These are phyloP conservation scores for Penicillium paradoxum DNA, from an alignment of 495 filamentous ascomycete genomes.

Conservation along the genomic window DNA sequence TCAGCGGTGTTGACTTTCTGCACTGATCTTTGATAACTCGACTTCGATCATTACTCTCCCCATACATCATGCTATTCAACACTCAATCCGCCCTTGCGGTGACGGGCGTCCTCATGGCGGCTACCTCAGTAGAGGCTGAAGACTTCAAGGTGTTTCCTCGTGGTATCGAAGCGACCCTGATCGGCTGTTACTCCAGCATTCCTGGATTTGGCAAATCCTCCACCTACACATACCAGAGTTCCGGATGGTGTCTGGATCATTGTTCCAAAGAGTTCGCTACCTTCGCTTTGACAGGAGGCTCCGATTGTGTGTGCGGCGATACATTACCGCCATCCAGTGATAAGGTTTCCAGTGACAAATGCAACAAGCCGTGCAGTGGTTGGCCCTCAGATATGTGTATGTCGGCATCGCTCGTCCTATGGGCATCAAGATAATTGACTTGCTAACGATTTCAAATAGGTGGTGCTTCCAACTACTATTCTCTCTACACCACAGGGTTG, in stretches of 20 bases:
- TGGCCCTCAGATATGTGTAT: slow-evolving; percentile 45
- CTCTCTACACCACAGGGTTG: slow-evolving; percentile 43
- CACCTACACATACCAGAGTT: slow-evolving; percentile 42
- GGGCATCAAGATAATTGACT: neutral
- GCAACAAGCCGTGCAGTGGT: slow-evolving; percentile 39
- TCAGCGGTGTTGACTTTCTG: slow-evolving; percentile 16
- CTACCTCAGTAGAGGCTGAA: slow-evolving; percentile 17
- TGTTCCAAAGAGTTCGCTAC: slow-evolving; percentile 35
- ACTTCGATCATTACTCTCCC: slow-evolving; percentile 2
- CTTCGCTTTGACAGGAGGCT: slow-evolving; percentile 39
- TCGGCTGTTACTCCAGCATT: slow-evolving; percentile 35
- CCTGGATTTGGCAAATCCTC: slow-evolving; percentile 21
- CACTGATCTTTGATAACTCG: slow-evolving; percentile 4
- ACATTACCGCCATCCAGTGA: slow-evolving; percentile 36
- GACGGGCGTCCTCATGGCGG: slow-evolving; percentile 26
- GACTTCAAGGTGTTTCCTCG: slow-evolving; percentile 19
- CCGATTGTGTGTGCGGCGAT: slow-evolving; percentile 46
- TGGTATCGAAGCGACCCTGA: slow-evolving; percentile 4
- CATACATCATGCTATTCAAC: slow-evolving; percentile 31
- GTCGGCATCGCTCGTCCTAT: slow-evolving; percentile 10
- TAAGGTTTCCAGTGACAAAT: slow-evolving; percentile 35
- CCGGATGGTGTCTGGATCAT: slow-evolving; percentile 41
- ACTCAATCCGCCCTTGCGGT: slow-evolving; percentile 25
- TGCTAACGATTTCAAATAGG: slow-evolving; percentile 25
- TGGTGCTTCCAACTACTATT: slow-evolving; percentile 40